Base-by-base conservation (phyloP, 495 filamentous ascomycete genomes). In the Cetradonia linearis region DNA sequence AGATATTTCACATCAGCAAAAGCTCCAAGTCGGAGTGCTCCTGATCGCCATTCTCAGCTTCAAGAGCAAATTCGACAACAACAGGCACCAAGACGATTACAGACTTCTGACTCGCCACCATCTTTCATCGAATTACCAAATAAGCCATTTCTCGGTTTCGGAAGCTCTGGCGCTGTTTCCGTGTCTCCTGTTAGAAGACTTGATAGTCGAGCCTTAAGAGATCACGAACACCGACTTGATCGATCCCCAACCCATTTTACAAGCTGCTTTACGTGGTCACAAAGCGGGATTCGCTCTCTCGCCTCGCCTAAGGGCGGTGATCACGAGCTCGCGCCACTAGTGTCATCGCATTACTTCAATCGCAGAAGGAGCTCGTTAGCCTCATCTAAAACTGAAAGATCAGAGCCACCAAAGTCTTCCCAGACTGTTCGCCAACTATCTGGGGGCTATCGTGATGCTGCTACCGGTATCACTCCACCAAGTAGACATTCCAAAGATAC, bases 61-160 rank as follows among this genome's bases (percentile, higher is more conserved):
- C 40, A 20, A 38, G 4, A 30, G 31, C 37, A 55, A 42, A n/a
- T 34, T 3, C 9, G n/a, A 42, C 25, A 37, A 20, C 27, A 46
- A 54, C 18, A 58, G 34, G 16, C 23, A n/a, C 40, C 23, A 23
- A 58, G 59, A 59, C 46, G 14, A 27, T 13, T 44, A 10, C 31
- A 20, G 52, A 38, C 55, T 23, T 28, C 33, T 18, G 54, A 58
- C 25, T 49, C 52, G 55, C 53, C 60, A 6, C 33, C 40, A 49
- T 33, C 42, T 13, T 40, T 47, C n/a, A 49, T 66, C 8, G 59
- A 64, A 10, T 56, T 66, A 27, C 64, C 66, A 7, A 55, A 62
- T 34, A 62, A 42, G 44, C 62, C 64, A 18, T 68, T 66, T 53
- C 55, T 68, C 27, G 66, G 66, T 27, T 68, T 68, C 34, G 66